Evolutionary conservation across 352 stramenopile genomes (phyloP), one percentile per base, ranked within the genome.

Genomic region (Thraustochytrium striatum): DNA sequence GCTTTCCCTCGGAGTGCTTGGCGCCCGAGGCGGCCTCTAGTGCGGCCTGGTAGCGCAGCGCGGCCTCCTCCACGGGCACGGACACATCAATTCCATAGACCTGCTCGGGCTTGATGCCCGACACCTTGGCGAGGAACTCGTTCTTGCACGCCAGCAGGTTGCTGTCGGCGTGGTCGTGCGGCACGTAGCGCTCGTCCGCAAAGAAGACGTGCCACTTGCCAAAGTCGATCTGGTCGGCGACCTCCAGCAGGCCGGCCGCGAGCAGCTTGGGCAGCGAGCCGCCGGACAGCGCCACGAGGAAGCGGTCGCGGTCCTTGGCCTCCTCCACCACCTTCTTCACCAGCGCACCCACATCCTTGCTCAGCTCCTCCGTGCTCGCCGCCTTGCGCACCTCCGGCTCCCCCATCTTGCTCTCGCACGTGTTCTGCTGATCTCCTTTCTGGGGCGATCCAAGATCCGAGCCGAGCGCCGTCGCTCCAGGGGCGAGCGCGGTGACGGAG

Each of bases 161-260:
- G 82, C 92, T 98, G 86, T 98, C 95, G 21, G 87, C 85, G 86
- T 96, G 75, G 69, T 94, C 88, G 28, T 93, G 85, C 8, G 89
- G 84, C 36, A 99, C 96, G 79, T 92, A 98, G 79, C 96, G 91
- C 86, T 99, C 96, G 84, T 99, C 96, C 1, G 95, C 94, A 82
- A 99, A 96, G 83, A 97, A 94, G n/a, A 99, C 90, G 75, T 97
- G 91, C 93, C 94, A 98, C 80, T 97, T 97, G 58, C 90, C 88
- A 35, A 97, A 84, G 72, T 73, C 33, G 2, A 58, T 58, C 43
- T 83, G 28, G 39, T 59, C 43, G 7, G 68, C 53, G 25, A 39
- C 62, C 53, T 70, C 35, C 65, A 83, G 55, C 28, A 79, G 61
- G n/a, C 55, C 70, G 19, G 59, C 30, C 9, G 75, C 53, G 16